Base-by-base conservation (phyloP, 352 stramenopile species). In the Saprolegnia parasitica region DNA sequence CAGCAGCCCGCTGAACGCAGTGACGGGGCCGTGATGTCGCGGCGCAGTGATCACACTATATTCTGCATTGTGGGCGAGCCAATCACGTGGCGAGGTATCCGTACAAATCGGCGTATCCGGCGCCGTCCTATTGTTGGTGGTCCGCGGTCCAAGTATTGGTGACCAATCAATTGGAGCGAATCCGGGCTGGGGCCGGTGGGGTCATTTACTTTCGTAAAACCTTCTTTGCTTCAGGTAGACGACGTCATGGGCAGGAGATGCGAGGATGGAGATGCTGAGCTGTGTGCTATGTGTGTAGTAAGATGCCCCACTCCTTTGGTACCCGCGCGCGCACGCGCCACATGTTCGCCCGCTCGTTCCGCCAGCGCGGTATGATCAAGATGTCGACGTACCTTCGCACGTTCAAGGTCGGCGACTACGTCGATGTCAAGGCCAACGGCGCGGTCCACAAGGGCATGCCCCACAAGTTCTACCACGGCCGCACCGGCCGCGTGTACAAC, bases 391-490 rank as follows among this genome's bases (percentile, higher is more conserved):
- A 99, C 87, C 79, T 99, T 76, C 91, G 96, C 75, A 98, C 88
- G 54, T 98, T 99, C 85, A 99, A 99, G 93, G 94, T 99, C 66
- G 98, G 97, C 63, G 98, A 99, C 88, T 99, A 99, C 86, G 98
- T 99, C n/a, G 98, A 99, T 82, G 99, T 99, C 84, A 99, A 99
- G 83, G 97, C 95, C 70, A 98, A 99, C 88, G 96, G 93, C 71
- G 96, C 95, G 73, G 91, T 99, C 75, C 97, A 99, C 86, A 99
- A 99, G 92, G 98, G 97, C 86, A 99, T 99, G 97, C 98, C 98
- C 55, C 96, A 99, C 96, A 99, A 99, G 93, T 96, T 96, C 87
- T 99, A 99, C 92, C 97, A 99, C 86, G 98, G 98, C 77, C 94
- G 97, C 72, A 99, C 98, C 40, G 98, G 98, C 72, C 96, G 98